Conservation (phyloP, 2,329 filamentous ascomycete species). For the Akanthomyces lecanii region DNA sequence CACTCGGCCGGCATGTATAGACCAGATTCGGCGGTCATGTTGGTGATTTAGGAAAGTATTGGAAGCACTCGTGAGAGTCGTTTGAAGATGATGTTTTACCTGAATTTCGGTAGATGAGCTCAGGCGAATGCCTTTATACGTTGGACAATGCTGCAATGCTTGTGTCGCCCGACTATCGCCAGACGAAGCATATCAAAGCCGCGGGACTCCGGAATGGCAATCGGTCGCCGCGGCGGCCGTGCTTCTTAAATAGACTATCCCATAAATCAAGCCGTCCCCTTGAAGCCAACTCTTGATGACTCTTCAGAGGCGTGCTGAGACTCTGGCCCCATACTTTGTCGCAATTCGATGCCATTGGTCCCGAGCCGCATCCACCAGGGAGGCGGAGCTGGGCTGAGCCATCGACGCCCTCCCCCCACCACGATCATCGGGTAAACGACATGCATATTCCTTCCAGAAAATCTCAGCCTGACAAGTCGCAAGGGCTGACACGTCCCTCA, state of each 20-base stretch:
- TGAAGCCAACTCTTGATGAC: not conserved
- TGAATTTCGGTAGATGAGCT: not conserved
- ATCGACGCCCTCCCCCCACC: not conserved
- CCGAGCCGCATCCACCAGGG: not conserved
- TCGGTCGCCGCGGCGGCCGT: constrained; percentile 2
- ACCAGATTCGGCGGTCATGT: not conserved
- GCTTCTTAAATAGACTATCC: not conserved
- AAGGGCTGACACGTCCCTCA: not conserved
- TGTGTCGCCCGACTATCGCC: not conserved
- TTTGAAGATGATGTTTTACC: not conserved
- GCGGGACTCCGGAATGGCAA: not conserved
- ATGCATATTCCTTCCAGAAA: not conserved
- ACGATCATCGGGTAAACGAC: not conserved
- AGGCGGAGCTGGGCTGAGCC: not conserved
- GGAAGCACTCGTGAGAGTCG: not conserved
- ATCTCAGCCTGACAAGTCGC: not conserved
- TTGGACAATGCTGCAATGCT: not conserved
- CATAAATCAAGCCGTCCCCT: not conserved
- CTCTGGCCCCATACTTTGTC: not conserved
- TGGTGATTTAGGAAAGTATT: not conserved
- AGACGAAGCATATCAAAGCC: not conserved
- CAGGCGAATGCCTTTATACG: not conserved
- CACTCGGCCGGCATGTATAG: constrained; percentile 12
- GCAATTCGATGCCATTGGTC: constrained; percentile 8
- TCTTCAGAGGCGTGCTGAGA: not conserved